A percentile compares a stretch with the other conserved stretches of the same genome.
Evolutionary conservation across 148 eudicot species (phyloP).

Genomic region (Chenopodium formosanum): DNA sequence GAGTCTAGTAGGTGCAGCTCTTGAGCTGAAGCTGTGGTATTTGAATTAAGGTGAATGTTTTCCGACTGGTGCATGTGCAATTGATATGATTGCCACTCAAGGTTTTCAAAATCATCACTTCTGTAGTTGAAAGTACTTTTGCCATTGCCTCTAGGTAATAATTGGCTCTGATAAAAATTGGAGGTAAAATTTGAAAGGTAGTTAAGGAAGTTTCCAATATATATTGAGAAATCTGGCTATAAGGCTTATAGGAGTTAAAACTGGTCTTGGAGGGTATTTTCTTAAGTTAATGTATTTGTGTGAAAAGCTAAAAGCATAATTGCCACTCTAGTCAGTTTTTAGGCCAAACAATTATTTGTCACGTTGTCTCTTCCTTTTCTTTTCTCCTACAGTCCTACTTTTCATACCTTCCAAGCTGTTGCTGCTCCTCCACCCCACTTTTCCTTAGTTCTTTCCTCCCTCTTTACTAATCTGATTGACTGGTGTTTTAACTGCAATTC

Average conservation of each 20-base stretch:
- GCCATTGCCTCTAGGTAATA: not conserved
- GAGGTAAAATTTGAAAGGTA: not conserved
- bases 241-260: not conserved
- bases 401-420: not conserved
- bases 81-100: not conserved
- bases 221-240: not conserved
- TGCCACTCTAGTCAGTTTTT: not conserved
- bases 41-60: not conserved
- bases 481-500: too few relatives aligned
- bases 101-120: not conserved
- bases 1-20: not conserved
- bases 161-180: not conserved
- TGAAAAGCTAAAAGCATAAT: not conserved
- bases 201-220: not conserved
- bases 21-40: not conserved
- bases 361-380: not conserved
- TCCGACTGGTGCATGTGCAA: not conserved
- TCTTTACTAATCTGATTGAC: not conserved
- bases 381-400: not conserved
- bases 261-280: not conserved
- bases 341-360: not conserved
- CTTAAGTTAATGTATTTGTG: not conserved
- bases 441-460: not conserved
- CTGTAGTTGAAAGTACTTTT: not conserved
- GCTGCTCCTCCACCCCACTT: not conserved